A percentile compares a stretch with the other conserved stretches of the same genome.
phyloP scores from a whole-genome alignment of 768 basidiomycete genomes.

The Leccinum truebloodii region DNA sequence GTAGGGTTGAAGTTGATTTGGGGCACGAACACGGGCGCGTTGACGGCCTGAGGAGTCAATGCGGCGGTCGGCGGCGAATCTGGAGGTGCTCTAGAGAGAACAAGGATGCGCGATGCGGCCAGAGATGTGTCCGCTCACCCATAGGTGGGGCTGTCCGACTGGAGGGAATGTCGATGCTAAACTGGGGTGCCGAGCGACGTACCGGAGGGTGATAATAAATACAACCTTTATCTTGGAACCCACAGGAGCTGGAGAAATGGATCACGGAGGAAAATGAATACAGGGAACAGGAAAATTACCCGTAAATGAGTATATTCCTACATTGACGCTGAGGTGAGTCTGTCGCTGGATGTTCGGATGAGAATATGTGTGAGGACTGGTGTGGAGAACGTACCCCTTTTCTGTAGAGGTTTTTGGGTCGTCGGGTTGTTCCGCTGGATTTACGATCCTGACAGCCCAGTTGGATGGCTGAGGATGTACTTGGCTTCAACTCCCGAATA shows the following conservation, averaged over 20 bases:
- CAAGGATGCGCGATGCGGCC: constrained; percentile 1
- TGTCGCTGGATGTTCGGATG: constrained; percentile 28
- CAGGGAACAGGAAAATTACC: constrained; percentile 46
- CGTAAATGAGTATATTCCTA: constrained; percentile 89
- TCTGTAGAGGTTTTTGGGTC: constrained; percentile 44
- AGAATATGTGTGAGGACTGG: not conserved
- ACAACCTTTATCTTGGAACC: constrained; percentile 86
- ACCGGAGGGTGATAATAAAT: constrained; percentile 80
- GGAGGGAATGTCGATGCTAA: constrained; percentile 15
- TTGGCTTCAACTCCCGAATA: constrained; percentile 51
- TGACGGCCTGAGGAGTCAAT: constrained; percentile 66
- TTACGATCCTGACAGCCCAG: constrained; percentile 71
- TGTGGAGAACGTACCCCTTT: constrained; percentile 52
- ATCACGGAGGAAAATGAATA: not conserved
- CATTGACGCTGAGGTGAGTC: constrained; percentile 79
- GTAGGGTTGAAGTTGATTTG: constrained; percentile 53
- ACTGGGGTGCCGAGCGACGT: constrained; percentile 13
- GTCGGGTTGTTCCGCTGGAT: constrained; percentile 48
- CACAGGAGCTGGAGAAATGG: constrained; percentile 61
- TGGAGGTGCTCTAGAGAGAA: constrained; percentile 36
- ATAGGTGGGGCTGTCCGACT: constrained; percentile 25
- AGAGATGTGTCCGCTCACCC: constrained; percentile 25
- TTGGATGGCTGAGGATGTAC: constrained; percentile 48
- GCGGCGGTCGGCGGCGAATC: constrained; percentile 45
- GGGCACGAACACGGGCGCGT: constrained; percentile 87